A percentile compares a stretch with the other conserved stretches of the same genome.
Conservation (phyloP, 176 grass and related monocot species). For the Metroxylon sagu region DNA sequence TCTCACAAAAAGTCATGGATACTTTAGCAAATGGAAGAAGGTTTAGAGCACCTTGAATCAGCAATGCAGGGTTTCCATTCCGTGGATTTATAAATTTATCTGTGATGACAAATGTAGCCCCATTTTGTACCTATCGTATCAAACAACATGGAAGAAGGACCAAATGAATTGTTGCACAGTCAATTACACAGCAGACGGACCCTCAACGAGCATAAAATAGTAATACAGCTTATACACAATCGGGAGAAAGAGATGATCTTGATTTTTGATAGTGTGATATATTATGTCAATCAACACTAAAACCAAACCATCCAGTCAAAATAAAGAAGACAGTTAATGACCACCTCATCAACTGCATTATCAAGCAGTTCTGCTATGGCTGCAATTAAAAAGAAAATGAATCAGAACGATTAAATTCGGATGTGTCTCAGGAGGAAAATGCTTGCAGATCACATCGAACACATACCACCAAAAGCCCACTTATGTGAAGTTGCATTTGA, state of each 20-base stretch:
- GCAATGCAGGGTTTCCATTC: slow-evolving; percentile 20
- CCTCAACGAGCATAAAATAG: too few species aligned
- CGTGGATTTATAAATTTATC: slow-evolving; percentile 35
- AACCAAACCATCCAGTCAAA: neutral
- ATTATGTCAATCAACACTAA: neutral
- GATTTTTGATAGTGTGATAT: too few species aligned
- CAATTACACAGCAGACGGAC: too few species aligned
- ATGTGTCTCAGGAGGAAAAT: too few species aligned
- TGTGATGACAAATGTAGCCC: slow-evolving; percentile 32
- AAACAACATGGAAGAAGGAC: neutral
- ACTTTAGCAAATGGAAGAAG: neutral
- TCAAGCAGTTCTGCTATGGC: slow-evolving; percentile 52
- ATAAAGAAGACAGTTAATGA: neutral
- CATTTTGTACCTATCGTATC: slow-evolving; percentile 32
- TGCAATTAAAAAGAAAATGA: slow-evolving; percentile 20
- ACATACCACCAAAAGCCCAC: slow-evolving; percentile 51
- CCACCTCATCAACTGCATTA: slow-evolving; percentile 51
- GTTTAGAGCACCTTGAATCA: slow-evolving; percentile 35
- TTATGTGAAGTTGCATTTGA: slow-evolving; percentile 55
- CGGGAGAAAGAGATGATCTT: too few species aligned
- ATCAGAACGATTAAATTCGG: neutral
- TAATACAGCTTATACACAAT: too few species aligned
- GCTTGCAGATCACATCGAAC: too few species aligned
- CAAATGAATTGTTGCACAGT: too few species aligned
- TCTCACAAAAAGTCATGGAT: neutral